Base-by-base conservation (phyloP, 768 basidiomycete genomes). In the Boletus rubescentipes region DNA sequence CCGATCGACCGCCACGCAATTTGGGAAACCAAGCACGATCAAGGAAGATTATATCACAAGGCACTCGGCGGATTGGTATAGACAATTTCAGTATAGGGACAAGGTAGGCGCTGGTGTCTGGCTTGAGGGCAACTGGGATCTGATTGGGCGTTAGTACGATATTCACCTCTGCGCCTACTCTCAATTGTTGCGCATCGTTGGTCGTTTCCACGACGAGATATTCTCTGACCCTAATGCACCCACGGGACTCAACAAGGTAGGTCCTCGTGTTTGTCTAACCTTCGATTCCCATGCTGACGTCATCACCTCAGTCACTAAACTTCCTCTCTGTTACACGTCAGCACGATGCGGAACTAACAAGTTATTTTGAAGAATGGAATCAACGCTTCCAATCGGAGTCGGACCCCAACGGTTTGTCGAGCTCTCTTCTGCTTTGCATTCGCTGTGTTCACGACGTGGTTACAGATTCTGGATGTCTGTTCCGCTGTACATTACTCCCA, bases 11-110 rank as follows among this genome's bases (percentile, higher is more conserved):
- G 86, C 91, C 2, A 93, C 89, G 3, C 88, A 93, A 67, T 91
- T 93, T 67, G 93, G 93, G 4, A 93, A 93, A 69, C 91, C 92
- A 3, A 86, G 86, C 12, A 92, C 91, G 9, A 86, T 95, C 65
- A 87, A 88, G 61, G 92, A 93, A 62, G 91, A 94, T 65, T 86
- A 80, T 51, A 83, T 88, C 58, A 82, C 89, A 49, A 80, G 91
- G 31, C 80, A 84, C 62, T 83, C 85, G 7, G 78, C 76, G 32
- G 83, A 87, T 38, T 92, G 89, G 89, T 91, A 91, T 66, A 85
- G 79, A 67, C 80, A 76, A 55, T 89, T 85, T 3, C 74, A 75
- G 63, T 83, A 83, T 64, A 85, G 85, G 58, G 77, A 77, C 62
- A 68, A 77, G 45, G 87, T 86, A 32, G 1, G 61, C 42, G 73